Percentiles rank a stretch among this genome's conserved stretches.
These are phyloP conservation scores for Candida corydali DNA, from an alignment of 805 yeast genomes.

Conservation along the genomic window DNA sequence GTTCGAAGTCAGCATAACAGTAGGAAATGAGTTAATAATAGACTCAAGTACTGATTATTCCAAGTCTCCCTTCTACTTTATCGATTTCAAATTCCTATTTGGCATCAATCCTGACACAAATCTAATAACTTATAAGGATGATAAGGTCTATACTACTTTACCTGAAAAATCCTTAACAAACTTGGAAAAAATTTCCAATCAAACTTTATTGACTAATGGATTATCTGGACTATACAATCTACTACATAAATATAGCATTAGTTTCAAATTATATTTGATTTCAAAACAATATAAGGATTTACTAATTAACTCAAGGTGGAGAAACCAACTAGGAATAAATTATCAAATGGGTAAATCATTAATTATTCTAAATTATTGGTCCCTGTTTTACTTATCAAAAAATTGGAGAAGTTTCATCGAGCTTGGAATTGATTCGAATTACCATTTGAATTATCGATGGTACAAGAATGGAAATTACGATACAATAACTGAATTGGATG, in stretches of 20 bases:
- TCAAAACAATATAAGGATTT: slow-evolving; percentile 54
- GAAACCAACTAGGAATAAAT: slow-evolving; percentile 54
- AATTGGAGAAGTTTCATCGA: slow-evolving; percentile 53
- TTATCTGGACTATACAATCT: slow-evolving; percentile 53
- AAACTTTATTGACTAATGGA: slow-evolving; percentile 42
- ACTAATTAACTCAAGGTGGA: slow-evolving; percentile 47
- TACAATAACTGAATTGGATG: slow-evolving; percentile 14
- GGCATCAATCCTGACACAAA: slow-evolving; percentile 37
- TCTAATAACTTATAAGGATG: slow-evolving; percentile 25
- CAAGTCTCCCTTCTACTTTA: slow-evolving; percentile 65
- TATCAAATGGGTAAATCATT: slow-evolving; percentile 52
- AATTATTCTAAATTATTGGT: slow-evolving; percentile 64
- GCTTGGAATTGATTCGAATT: slow-evolving; percentile 50
- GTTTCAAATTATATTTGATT: slow-evolving; percentile 58
- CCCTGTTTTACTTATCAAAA: slow-evolving; percentile 37
- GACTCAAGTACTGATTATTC: slow-evolving; percentile 47
- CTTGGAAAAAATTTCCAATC: slow-evolving; percentile 56
- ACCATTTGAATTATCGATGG: slow-evolving; percentile 58
- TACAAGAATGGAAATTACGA: slow-evolving; percentile 49
- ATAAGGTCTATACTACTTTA: slow-evolving; percentile 23
- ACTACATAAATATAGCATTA: slow-evolving; percentile 56
- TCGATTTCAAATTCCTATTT: slow-evolving; percentile 69
- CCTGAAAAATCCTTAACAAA: slow-evolving; percentile 31
- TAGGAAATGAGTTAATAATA: slow-evolving; percentile 53
- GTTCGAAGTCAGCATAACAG: slow-evolving; percentile 59